Percentiles rank a stretch among this genome's conserved stretches.
phyloP scores from a whole-genome alignment of 768 basidiomycete genomes.

The Ramaria sp. region DNA sequence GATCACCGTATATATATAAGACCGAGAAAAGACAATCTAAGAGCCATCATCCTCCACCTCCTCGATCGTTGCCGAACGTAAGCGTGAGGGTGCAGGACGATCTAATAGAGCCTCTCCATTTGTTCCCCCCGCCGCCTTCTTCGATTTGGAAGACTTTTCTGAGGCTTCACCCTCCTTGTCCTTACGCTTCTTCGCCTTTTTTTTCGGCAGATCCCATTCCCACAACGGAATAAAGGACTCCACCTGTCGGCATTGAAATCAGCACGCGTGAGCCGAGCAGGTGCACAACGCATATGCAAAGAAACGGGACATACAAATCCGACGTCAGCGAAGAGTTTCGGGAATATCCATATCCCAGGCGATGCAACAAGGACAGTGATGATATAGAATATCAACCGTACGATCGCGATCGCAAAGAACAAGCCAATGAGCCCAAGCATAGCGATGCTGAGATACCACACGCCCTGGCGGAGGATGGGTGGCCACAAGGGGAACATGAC shows the following conservation, averaged over 20 bases:
- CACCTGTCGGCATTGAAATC: conserved; percentile 40
- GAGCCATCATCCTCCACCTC: conserved; percentile 33
- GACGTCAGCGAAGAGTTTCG: conserved; percentile 94
- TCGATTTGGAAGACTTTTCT: conserved; percentile 22
- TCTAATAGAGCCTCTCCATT: conserved; percentile 16
- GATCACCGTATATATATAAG: neutral
- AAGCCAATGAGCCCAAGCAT: conserved; percentile 81
- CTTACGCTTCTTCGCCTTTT: conserved; percentile 60
- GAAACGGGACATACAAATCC: conserved; percentile 70
- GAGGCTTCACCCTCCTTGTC: conserved; percentile 30
- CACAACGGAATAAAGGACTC: conserved; percentile 95
- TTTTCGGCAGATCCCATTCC: conserved; percentile 88
- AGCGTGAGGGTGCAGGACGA: conserved; percentile 11
- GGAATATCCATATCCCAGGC: conserved; percentile 98
- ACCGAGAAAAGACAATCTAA: conserved; percentile 7
- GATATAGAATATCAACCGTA: conserved; percentile 89
- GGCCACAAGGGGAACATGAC: conserved; percentile 99
- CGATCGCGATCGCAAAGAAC: conserved; percentile 84
- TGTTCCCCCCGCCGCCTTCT: conserved; percentile 25
- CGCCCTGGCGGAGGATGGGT: conserved; percentile 80
- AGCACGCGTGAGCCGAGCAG: neutral
- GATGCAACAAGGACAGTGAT: conserved; percentile 77
- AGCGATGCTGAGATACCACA: conserved; percentile 88
- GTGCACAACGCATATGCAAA: neutral
- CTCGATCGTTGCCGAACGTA: conserved; percentile 32